These are phyloP conservation scores for Rhodotorula diobovata DNA, from an alignment of 768 basidiomycete genomes.

Conservation along the genomic window DNA sequence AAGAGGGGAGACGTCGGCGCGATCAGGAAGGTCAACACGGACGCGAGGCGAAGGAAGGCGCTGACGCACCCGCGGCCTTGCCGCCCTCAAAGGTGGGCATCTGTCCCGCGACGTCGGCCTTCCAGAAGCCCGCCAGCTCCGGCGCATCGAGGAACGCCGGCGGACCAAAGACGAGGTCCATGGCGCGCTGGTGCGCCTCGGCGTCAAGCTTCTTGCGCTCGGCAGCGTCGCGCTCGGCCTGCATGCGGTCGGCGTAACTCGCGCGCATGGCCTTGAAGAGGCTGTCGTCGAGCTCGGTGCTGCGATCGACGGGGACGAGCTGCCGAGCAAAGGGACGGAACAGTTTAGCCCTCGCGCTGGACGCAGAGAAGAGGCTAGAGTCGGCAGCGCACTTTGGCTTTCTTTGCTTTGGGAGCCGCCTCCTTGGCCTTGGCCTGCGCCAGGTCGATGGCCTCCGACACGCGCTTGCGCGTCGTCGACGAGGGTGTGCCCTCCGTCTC, in stretches of 20 bases:
- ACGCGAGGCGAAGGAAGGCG: neutral
- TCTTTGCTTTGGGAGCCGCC: constrained; percentile 7
- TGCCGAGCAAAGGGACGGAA: neutral
- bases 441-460: constrained; percentile 24
- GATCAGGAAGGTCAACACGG: neutral
- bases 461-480: constrained; percentile 9
- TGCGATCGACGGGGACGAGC: constrained; percentile 18
- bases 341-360: neutral
- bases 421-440: neutral
- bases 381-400: constrained; percentile 1
- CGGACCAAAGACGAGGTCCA: constrained; percentile 26
- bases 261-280: constrained; percentile 8
- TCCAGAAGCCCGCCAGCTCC: constrained; percentile 11
- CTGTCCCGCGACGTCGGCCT: neutral
- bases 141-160: neutral
- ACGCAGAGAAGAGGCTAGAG: no score
- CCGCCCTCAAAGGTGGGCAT: constrained; percentile 20
- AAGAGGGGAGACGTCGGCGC: neutral
- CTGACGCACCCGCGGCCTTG: constrained; percentile 4
- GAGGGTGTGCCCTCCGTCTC: constrained; percentile 9
- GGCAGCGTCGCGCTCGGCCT: constrained; percentile 10
- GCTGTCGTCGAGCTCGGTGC: constrained; percentile 15
- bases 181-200: constrained; percentile 17
- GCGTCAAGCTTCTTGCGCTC: constrained; percentile 2
- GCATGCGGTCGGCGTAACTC: constrained; percentile 24